phyloP scores from a whole-genome alignment of 75 land plant genomes.

The Ceratopteris richardii region DNA sequence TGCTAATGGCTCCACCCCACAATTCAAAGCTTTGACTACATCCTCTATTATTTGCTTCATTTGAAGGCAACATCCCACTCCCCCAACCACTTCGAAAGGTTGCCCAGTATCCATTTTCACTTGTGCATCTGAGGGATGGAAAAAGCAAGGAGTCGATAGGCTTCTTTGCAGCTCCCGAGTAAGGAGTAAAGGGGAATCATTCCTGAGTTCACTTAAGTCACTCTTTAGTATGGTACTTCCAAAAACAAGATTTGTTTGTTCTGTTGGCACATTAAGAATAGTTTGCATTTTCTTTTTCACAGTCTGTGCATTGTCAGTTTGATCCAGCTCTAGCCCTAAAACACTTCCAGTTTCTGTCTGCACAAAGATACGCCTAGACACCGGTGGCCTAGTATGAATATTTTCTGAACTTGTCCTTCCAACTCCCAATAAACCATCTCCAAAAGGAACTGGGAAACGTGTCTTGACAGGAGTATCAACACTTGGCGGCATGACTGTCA shows the following conservation, averaged over 20 bases:
- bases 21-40: conserved; percentile 41
- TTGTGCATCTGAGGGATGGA: conserved; percentile 2
- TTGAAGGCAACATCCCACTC: conserved; percentile 26
- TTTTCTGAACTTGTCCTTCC: too few species aligned
- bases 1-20: conserved; percentile 40
- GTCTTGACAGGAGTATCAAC: too few species aligned
- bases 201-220: too few species aligned
- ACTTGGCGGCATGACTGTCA: too few species aligned
- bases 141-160: conserved; percentile 28
- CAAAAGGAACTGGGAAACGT: too few species aligned
- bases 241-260: conserved; percentile 14
- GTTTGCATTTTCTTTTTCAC: conserved; percentile 30
- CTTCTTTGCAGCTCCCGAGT: conserved; percentile 21
- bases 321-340: conserved; percentile 28
- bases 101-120: conserved; percentile 4
- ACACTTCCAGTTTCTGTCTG: conserved; percentile 8
- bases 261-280: conserved; percentile 22
- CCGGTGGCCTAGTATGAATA: too few species aligned
- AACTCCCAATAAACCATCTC: too few species aligned
- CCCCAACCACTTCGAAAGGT: conserved; percentile 60
- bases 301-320: conserved; percentile 18
- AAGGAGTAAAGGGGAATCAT: too few species aligned
- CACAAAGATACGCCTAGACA: neutral
- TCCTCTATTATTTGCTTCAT: conserved; percentile 37
- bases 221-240: conserved; percentile 18